Conservation (phyloP, 2,329 filamentous ascomycete species). For the Cytospora leucostoma region DNA sequence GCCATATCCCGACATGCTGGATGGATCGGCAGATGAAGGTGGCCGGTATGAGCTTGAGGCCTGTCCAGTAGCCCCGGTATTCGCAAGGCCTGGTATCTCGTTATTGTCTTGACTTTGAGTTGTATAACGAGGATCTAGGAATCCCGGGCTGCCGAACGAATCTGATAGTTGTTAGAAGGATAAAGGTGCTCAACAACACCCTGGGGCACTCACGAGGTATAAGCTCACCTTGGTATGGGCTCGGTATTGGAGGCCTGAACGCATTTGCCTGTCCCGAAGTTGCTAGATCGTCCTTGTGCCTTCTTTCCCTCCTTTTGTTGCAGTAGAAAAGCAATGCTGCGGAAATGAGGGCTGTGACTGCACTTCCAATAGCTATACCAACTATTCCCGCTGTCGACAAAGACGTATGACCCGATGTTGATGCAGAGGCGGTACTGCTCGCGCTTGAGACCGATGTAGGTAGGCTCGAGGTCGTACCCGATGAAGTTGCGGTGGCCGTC, state of each 20-base stretch:
- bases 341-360: conserved; percentile 16
- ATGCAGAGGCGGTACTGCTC: not conserved
- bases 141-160: not conserved
- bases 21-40: conserved; percentile 11
- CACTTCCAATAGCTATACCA: conserved; percentile 28
- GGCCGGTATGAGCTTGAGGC: conserved; percentile 11
- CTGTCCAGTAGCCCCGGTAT: not conserved
- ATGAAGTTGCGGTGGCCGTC: not conserved
- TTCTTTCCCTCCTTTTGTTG: conserved; percentile 6
- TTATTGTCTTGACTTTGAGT: not conserved
- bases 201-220: not conserved
- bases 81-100: conserved; percentile 6
- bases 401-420: not conserved
- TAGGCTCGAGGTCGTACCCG: not conserved
- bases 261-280: not conserved
- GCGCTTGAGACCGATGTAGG: not conserved
- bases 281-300: not conserved
- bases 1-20: conserved; percentile 14
- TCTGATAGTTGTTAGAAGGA: not conserved
- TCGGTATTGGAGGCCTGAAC: conserved; percentile 16
- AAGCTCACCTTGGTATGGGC: conserved; percentile 23
- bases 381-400: conserved; percentile 28
- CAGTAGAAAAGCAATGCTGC: conserved; percentile 6
- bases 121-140: conserved; percentile 6
- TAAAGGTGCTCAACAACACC: not conserved